phyloP scores from a whole-genome alignment of 345 rosid species.

The Eucalyptus albens region DNA sequence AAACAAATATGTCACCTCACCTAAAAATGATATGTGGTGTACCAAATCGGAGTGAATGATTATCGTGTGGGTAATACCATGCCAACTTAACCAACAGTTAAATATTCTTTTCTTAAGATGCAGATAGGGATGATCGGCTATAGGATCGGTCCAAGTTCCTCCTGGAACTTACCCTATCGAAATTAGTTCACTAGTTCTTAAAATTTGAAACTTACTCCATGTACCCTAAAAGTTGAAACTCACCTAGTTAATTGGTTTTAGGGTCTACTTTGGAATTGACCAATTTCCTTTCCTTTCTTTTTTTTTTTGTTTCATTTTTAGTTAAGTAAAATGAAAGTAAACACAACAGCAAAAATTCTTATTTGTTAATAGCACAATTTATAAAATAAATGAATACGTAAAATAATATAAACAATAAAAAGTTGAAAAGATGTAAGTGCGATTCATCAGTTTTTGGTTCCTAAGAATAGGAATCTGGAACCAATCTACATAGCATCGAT shows the following conservation, averaged over 20 bases:
- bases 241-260: background rate
- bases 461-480: background rate
- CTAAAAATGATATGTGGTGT: background rate
- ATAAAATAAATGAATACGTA: too few relatives aligned
- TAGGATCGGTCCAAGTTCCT: background rate
- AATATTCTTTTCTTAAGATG: background rate
- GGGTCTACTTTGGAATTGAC: background rate
- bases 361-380: background rate
- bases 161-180: background rate
- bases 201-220: background rate
- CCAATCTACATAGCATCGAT: background rate
- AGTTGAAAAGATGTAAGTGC: too few relatives aligned
- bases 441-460: background rate
- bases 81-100: too few relatives aligned
- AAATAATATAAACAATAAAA: too few relatives aligned
- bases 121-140: accelerated
- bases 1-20: background rate
- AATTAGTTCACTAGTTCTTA: background rate
- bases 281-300: background rate
- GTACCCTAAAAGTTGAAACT: background rate
- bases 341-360: too few relatives aligned
- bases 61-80: background rate
- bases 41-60: background rate
- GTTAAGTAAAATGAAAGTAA: too few relatives aligned
- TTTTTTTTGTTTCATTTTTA: too few relatives aligned